phyloP scores from a whole-genome alignment of 495 filamentous ascomycete genomes.

The Pseudoneurospora amorphoporcata region DNA sequence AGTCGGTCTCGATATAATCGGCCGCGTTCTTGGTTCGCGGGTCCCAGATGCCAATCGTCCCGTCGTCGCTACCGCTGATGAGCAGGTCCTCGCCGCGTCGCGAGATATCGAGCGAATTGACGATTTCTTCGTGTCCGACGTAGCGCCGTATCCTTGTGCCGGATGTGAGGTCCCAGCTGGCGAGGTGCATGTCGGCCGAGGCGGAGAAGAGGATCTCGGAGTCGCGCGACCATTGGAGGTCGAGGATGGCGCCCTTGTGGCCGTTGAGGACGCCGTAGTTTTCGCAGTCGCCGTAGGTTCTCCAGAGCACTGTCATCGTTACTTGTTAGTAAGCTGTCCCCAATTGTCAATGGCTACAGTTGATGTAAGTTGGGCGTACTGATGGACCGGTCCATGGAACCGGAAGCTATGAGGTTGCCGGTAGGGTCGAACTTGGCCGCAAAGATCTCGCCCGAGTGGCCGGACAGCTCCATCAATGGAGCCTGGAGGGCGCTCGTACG shows the following conservation, averaged over 20 bases:
- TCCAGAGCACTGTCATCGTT: constrained; percentile 65
- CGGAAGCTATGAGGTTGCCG: constrained; percentile 82
- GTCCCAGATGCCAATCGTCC: constrained; percentile 93
- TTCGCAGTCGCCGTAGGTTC: constrained; percentile 80
- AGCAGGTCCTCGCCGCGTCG: constrained; percentile 82
- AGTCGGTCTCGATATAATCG: constrained; percentile 82
- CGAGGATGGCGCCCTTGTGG: constrained; percentile 81
- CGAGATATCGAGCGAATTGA: constrained; percentile 82
- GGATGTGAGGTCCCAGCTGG: constrained; percentile 89
- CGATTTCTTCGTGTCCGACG: constrained; percentile 83
- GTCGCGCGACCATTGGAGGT: constrained; percentile 94
- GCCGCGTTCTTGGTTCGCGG: constrained; percentile 81
- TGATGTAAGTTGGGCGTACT: constrained; percentile 40
- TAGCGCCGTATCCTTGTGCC: constrained; percentile 82
- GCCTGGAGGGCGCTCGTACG: constrained; percentile 81
- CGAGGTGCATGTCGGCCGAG: constrained; percentile 83
- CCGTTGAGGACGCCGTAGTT: constrained; percentile 84
- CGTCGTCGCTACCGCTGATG: constrained; percentile 84
- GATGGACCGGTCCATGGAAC: constrained; percentile 89
- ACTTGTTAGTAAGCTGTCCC: constrained; percentile 10
- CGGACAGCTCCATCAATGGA: constrained; percentile 89
- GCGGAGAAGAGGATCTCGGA: constrained; percentile 85
- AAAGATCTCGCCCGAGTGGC: constrained; percentile 75
- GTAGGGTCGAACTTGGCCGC: constrained; percentile 81
- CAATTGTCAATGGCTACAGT: not conserved